Percentiles rank a stretch among this genome's conserved stretches.
phyloP scores from a whole-genome alignment of 257 asterid genomes.

The Solanum etuberosum region DNA sequence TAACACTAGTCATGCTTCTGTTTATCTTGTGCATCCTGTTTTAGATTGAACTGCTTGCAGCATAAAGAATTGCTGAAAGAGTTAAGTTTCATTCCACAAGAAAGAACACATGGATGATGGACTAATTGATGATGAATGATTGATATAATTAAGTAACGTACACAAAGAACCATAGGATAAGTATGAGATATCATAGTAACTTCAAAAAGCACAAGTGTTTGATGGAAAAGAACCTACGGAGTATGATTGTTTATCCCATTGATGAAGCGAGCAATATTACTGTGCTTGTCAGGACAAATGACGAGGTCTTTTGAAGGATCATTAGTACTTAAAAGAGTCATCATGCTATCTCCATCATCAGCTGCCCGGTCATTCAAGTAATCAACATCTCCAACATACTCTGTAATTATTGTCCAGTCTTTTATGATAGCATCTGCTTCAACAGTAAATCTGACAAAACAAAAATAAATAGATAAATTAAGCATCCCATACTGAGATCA shows the following conservation, averaged over 20 bases:
- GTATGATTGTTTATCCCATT: constrained; percentile 92
- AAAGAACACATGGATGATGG: neutral
- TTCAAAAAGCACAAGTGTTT: neutral
- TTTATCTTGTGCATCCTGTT: neutral
- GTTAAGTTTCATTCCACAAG: neutral
- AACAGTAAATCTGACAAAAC: constrained; percentile 64
- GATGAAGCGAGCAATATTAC: constrained; percentile 86
- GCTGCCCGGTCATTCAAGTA: constrained; percentile 51
- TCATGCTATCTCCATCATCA: constrained; percentile 92
- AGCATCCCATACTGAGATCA: neutral
- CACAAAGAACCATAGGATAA: neutral
- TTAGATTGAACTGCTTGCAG: neutral
- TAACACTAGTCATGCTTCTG: neutral
- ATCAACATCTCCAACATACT: constrained; percentile 93
- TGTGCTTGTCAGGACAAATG: constrained; percentile 77
- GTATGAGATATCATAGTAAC: neutral
- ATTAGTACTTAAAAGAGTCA: constrained; percentile 73
- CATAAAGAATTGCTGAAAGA: neutral
- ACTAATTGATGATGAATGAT: neutral
- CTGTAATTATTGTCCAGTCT: constrained; percentile 84
- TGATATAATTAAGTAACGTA: neutral
- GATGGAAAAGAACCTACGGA: constrained; percentile 31
- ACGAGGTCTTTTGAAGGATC: constrained; percentile 62
- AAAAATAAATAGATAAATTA: neutral
- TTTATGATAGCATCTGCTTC: constrained; percentile 71